Base-by-base conservation (phyloP, 2,329 filamentous ascomycete genomes). In the Alternaria brassicicola region DNA sequence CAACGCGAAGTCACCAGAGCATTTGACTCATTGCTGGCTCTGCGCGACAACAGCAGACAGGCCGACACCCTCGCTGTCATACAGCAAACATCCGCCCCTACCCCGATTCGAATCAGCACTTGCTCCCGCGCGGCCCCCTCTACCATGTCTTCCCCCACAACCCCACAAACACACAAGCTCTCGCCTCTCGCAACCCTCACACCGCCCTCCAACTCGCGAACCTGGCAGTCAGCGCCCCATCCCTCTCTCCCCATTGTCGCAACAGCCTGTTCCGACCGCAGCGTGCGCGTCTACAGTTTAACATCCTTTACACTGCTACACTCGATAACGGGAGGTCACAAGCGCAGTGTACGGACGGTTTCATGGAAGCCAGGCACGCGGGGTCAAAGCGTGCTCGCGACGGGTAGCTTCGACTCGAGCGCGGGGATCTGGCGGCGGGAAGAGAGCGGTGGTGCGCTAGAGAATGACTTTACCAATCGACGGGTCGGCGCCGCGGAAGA, bases 391-490 rank as follows among this genome's bases (percentile, higher is more conserved):
- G 92, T 94, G 42, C 85, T 98, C 15, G 93, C 94, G 5, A 97
- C 93, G 0, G 95, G 92, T 4, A 95, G 90, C 75, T 99, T 99
- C 75, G 95, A 99, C 77, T 89, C 92, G 15, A 96, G 91, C 1
- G 93, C 94, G 2, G 95, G 93, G 1, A 81, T 84, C 31, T 83
- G 82, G 82, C 70, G 80, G 55, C 9, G 86, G 91, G 68, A 96
- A 88, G 94, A 88, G 85, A 63, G 88, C 84, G 79, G 85, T 85
- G 79, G 85, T 60, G 73, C 55, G 45, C 67, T 63, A 43, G 69
- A 68, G 39, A 65, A 65, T 48, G 68, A 74, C 49, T 72, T 69
- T 19, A 70, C 68, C 6, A 55, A 53, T n/a, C 58, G 58, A n/a
- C 49, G 58, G 25, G 45, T 58, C 5, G 61, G 63, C 3, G 59